Base-by-base conservation (phyloP, 768 basidiomycete genomes). In the Hypholoma sublateritium region DNA sequence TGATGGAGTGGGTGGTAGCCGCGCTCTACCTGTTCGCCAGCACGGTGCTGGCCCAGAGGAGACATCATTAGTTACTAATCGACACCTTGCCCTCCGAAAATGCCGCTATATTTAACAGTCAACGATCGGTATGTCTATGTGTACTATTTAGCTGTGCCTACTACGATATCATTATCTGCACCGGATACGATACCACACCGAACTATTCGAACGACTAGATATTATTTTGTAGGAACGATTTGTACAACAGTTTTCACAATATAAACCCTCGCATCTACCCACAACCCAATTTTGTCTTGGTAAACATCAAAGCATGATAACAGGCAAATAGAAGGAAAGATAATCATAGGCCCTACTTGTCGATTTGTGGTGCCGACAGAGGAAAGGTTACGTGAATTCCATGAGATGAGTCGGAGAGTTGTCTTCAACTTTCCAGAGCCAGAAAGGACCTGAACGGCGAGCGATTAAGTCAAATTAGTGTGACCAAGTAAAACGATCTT, bases 371-470 rank as follows among this genome's bases (percentile, higher is more conserved):
- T 32, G 28, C 28, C 5, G 6, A 28, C 12, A 39, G 42, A 49
- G 35, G 32, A 32, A 7, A 53, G 24, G 24, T 37, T 53, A 70
- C 4, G 65, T 70, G 49, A 67, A 70, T 55, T 76, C 73, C 67
- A 76, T 72, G 25, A 79, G 63, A 48, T 74, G 64, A 5, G 67
- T 64, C 13, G 73, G 65, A 63, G 68, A 65, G 50, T 74, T 66
- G 9, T 77, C 74, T 16, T 70, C 70, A 44, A 81, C 80, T 68
- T 86, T 87, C 80, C 84, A 87, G 61, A 89, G 74, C 87, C 86
- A 89, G 65, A 88, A 89, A 2, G 88, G 87, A 42, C 87, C 87
- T 88, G 60, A n/a, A 32, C 5, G 9, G 28, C 28, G 28, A 32
- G 28, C 28, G 28, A 9, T 32, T 32, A 32, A 32, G 9, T 32